These are phyloP conservation scores for Beta macrorhiza DNA, from an alignment of 179 eudicot genomes.

Conservation along the genomic window DNA sequence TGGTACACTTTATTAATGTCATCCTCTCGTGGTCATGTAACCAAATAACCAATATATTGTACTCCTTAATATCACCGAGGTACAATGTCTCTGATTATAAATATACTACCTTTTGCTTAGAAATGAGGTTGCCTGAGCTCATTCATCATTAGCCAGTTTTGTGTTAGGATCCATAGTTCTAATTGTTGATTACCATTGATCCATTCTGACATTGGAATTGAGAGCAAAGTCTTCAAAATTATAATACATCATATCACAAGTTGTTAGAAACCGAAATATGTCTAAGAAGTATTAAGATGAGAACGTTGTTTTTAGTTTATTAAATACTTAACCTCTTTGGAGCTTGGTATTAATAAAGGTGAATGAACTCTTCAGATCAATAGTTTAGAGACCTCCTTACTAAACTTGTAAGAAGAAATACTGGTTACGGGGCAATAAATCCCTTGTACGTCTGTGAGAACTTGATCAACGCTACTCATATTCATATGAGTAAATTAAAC, in stretches of 20 bases:
- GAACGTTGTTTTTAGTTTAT: not conserved
- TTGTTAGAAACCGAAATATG: not conserved
- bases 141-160: not conserved
- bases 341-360: not conserved
- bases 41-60: too few species aligned
- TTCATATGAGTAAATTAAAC: not conserved
- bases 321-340: not conserved
- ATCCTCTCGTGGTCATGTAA: not conserved
- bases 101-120: not conserved
- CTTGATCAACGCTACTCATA: not conserved
- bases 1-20: not conserved
- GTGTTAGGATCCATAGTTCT: not conserved
- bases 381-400: too few species aligned
- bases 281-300: not conserved
- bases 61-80: not conserved
- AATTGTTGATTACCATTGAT: not conserved
- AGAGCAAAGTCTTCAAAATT: too few species aligned
- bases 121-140: not conserved
- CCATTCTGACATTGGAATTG: not conserved
- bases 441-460: not conserved
- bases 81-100: not conserved
- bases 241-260: too few species aligned
- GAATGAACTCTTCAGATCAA: not conserved
- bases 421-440: not conserved
- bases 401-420: not conserved